Percentiles rank a stretch among this genome's conserved stretches.
phyloP scores from a whole-genome alignment of 176 grass and related monocot genomes.

The Carex cristatella region DNA sequence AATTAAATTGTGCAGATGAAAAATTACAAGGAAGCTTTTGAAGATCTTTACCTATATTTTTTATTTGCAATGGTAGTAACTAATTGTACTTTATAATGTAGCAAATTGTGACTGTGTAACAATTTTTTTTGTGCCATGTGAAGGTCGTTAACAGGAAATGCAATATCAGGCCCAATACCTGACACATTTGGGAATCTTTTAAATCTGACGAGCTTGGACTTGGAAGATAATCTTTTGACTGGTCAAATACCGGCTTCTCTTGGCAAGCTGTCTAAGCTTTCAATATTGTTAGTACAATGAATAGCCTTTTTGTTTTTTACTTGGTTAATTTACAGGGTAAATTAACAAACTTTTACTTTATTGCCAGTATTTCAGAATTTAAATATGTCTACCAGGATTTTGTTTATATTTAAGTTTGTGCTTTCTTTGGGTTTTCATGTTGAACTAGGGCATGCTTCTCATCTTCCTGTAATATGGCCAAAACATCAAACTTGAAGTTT shows the following conservation, averaged over 20 bases:
- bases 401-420: neutral
- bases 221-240: conserved; percentile 65
- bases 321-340: conserved; percentile 12
- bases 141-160: conserved; percentile 67
- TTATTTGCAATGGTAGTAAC: neutral
- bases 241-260: conserved; percentile 82
- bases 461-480: neutral
- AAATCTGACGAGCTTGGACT: conserved; percentile 61
- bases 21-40: neutral
- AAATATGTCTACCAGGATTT: neutral
- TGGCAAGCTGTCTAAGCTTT: conserved; percentile 60
- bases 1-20: neutral
- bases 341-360: neutral
- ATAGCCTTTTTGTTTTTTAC: neutral
- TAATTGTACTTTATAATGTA: neutral
- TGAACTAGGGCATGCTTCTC: neutral
- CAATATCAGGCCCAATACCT: conserved; percentile 70
- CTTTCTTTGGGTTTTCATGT: neutral
- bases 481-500: neutral
- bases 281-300: conserved; percentile 53
- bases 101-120: neutral
- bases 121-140: conserved; percentile 18
- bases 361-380: neutral
- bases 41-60: neutral
- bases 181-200: conserved; percentile 66